Evolutionary conservation across 2,329 filamentous ascomycete species (phyloP), one percentile per base, ranked within the genome.

Genomic region (Rhexocercosporidium sp.): DNA sequence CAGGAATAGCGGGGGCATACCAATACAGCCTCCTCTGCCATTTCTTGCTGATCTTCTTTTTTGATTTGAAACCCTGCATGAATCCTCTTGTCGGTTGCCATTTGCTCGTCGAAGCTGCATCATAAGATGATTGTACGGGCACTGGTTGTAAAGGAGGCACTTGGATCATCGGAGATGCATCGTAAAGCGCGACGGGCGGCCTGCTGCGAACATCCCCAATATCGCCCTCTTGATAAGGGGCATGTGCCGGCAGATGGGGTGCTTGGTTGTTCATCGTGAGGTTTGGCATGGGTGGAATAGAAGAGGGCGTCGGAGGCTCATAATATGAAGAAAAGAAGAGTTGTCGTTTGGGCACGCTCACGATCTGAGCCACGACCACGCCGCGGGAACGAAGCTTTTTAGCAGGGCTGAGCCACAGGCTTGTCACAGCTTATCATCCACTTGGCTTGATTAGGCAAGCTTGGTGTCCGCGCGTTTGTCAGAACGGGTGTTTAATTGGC

Each of bases 11-110:
- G 59, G 29, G 44, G 8, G 29, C 66, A 20, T 39, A 69, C 68
- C 68, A 69, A 41, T 69, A 69, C n/a, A 69, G 47, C 22, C 68
- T 61, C 25, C 31, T 47, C 47, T 69, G 65, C 68, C 65, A 67
- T 31, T 69, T 69, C 59, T 67, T 69, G 47, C 59, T 69, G 20
- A 69, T 54, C 41, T 51, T 65, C 56, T 49, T 59, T 25, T 53
- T 62, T 20, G 59, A 16, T 8, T 11, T 41, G n/a, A 56, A 9
- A 8, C 51, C 51, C n/a, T 56, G 51, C 8, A 37, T 34, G 3
- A 31, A 56, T 2, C 18, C 31, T 11, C 51, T 56, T 6, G 25
- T 20, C 16, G 51, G 29, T 18, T 56, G 27, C 31, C 29, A 56
- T 56, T 56, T 56, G 20, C 18, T 56, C 14, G 51, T 20, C 7